These are phyloP conservation scores for Daphne laureola DNA, from an alignment of 441 rosid species.

Conservation along the genomic window DNA sequence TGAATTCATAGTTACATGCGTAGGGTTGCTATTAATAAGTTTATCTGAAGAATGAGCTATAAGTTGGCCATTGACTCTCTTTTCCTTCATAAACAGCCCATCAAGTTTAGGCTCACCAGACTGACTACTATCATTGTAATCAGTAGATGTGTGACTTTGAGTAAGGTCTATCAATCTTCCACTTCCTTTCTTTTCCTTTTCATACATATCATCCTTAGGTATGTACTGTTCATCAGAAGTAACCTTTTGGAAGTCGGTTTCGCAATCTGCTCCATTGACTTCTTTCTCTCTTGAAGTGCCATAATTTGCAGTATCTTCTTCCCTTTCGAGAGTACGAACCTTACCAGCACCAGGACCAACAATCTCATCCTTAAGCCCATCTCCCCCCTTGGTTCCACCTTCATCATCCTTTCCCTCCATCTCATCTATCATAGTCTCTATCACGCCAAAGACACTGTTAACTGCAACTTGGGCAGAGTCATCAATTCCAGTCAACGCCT, in stretches of 20 bases:
- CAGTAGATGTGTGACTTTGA: slow-evolving; percentile 9
- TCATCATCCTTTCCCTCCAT: slow-evolving; percentile 45
- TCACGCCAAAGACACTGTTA: slow-evolving; percentile 91
- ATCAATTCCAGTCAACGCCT: slow-evolving; percentile 91
- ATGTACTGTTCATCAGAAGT: slow-evolving; percentile 18
- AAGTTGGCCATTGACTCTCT: slow-evolving; percentile 25
- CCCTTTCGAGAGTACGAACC: slow-evolving; percentile 12
- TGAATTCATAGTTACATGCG: slow-evolving; percentile 25
- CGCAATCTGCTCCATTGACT: slow-evolving; percentile 20
- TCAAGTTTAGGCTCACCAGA: slow-evolving; percentile 14
- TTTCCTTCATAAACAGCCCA: slow-evolving; percentile 14
- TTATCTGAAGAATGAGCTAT: slow-evolving; percentile 24
- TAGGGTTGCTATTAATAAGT: slow-evolving; percentile 32
- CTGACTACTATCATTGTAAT: slow-evolving; percentile 12
- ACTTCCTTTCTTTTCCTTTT: slow-evolving; percentile 21
- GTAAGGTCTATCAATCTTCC: slow-evolving; percentile 20
- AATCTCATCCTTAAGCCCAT: slow-evolving; percentile 23
- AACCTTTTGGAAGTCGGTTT: not conserved
- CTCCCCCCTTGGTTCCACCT: slow-evolving; percentile 19
- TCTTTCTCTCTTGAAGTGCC: slow-evolving; percentile 9
- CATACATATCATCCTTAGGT: slow-evolving; percentile 11
- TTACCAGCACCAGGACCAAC: slow-evolving; percentile 16
- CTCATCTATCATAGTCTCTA: slow-evolving; percentile 83
- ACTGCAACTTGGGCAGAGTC: slow-evolving; percentile 98
- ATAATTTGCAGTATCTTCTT: slow-evolving; percentile 24